phyloP scores from a whole-genome alignment of 2,329 filamentous ascomycete genomes.

The Neoscytalidium dimidiatum region DNA sequence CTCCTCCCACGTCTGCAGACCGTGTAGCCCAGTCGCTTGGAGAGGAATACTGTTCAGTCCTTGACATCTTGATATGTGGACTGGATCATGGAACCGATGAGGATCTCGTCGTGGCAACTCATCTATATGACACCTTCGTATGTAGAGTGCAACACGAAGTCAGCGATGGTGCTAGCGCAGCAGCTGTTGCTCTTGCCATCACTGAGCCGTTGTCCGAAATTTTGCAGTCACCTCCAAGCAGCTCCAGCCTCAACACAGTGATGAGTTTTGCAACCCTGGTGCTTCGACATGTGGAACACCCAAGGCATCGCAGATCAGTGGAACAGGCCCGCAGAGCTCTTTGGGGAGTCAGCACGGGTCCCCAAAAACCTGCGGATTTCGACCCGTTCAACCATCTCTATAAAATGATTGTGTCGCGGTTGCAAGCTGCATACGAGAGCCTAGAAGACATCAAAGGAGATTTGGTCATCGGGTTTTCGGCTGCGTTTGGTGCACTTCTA shows the following conservation, averaged over 20 bases:
- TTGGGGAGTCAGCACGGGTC: slow-evolving; percentile 58
- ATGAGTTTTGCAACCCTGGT: slow-evolving; percentile 39
- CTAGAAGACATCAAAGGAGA: slow-evolving; percentile 43
- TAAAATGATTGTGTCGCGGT: slow-evolving; percentile 55
- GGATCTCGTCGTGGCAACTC: slow-evolving; percentile 22
- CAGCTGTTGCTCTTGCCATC: slow-evolving; percentile 64
- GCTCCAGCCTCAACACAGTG: neutral
- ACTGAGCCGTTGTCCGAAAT: slow-evolving; percentile 68
- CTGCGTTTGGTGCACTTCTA: slow-evolving; percentile 50
- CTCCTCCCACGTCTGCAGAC: neutral
- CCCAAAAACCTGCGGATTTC: slow-evolving; percentile 38
- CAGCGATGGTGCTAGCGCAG: slow-evolving; percentile 65
- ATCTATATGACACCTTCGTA: slow-evolving; percentile 60
- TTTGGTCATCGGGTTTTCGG: slow-evolving; percentile 52
- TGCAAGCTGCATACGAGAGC: slow-evolving; percentile 58
- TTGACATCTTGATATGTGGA: slow-evolving; percentile 62
- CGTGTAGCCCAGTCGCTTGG: slow-evolving; percentile 47
- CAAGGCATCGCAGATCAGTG: slow-evolving; percentile 41
- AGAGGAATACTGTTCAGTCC: slow-evolving; percentile 69
- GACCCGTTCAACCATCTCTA: slow-evolving; percentile 70
- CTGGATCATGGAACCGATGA: slow-evolving; percentile 52
- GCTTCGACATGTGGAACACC: slow-evolving; percentile 54
- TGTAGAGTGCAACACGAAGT: slow-evolving; percentile 47
- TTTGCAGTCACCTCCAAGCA: slow-evolving; percentile 22
- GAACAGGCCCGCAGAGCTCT: slow-evolving; percentile 67